These are phyloP conservation scores for Diaporthe ampelina DNA, from an alignment of 2,329 filamentous ascomycete species.

Conservation along the genomic window DNA sequence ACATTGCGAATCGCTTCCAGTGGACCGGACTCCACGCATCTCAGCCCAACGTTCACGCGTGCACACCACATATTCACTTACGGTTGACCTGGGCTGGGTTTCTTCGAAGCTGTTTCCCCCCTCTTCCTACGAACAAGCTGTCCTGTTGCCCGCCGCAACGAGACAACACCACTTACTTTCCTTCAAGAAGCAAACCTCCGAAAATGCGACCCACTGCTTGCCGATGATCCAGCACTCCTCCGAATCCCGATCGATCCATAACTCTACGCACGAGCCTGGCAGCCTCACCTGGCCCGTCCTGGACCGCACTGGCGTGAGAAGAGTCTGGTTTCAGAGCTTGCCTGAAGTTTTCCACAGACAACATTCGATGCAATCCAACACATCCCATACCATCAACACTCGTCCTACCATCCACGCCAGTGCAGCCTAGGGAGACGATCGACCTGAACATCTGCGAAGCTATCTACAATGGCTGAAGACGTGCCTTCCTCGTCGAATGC, in stretches of 20 bases:
- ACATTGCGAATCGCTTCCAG: constrained; percentile 29
- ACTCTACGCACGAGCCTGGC: constrained; percentile 36
- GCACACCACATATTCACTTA: not conserved
- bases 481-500: constrained; percentile 47
- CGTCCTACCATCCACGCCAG: constrained; percentile 8
- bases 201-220: constrained; percentile 27
- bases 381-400: not conserved
- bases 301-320: constrained; percentile 34
- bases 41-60: not conserved
- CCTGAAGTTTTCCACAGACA: not conserved
- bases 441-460: constrained; percentile 36
- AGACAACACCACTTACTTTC: not conserved
- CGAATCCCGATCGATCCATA: constrained; percentile 30
- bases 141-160: not conserved
- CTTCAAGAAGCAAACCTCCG: not conserved
- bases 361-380: not conserved
- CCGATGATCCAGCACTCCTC: constrained; percentile 22
- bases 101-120: not conserved
- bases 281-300: constrained; percentile 20
- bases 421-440: constrained; percentile 33
- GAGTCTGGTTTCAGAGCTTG: constrained; percentile 36
- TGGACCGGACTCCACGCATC: not conserved
- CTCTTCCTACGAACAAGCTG: not conserved
- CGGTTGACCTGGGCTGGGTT: not conserved
- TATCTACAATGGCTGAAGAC: constrained; percentile 57